Evolutionary conservation across 2,329 filamentous ascomycete genomes (phyloP).

Genomic region (Xylaria sp.): DNA sequence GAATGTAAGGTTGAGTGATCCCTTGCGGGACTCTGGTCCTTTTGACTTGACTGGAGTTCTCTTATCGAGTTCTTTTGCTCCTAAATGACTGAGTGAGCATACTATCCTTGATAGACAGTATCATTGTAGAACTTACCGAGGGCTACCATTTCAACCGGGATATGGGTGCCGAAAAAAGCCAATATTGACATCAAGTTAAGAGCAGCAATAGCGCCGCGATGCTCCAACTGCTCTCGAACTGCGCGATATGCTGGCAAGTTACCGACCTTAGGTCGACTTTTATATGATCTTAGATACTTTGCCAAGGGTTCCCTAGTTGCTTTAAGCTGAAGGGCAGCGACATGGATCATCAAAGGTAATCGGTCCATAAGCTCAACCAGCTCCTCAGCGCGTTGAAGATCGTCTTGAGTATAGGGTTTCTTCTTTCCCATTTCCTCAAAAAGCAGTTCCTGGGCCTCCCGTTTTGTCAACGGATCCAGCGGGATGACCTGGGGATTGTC

Average conservation of each 20-base stretch:
- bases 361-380: constrained; percentile 68
- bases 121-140: constrained; percentile 51
- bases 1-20: constrained; percentile 55
- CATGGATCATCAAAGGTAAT: constrained; percentile 71
- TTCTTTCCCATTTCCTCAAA: constrained; percentile 67
- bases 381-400: constrained; percentile 62
- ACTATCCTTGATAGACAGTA: background rate
- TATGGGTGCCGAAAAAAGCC: constrained; percentile 67
- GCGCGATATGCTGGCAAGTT: constrained; percentile 54
- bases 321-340: constrained; percentile 66
- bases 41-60: constrained; percentile 53
- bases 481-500: constrained; percentile 64
- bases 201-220: constrained; percentile 56
- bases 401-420: constrained; percentile 58
- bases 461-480: constrained; percentile 58
- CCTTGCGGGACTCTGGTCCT: constrained; percentile 45
- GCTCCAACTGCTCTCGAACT: constrained; percentile 56
- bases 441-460: constrained; percentile 65
- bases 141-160: constrained; percentile 69
- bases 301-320: constrained; percentile 65
- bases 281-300: constrained; percentile 64
- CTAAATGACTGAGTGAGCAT: constrained; percentile 35
- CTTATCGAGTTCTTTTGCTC: constrained; percentile 52
- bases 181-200: constrained; percentile 69
- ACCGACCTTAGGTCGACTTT: constrained; percentile 60